A percentile compares a stretch with the other conserved stretches of the same genome.
Evolutionary conservation across 306 rosid species (phyloP).

Genomic region (Dryas drummondii): DNA sequence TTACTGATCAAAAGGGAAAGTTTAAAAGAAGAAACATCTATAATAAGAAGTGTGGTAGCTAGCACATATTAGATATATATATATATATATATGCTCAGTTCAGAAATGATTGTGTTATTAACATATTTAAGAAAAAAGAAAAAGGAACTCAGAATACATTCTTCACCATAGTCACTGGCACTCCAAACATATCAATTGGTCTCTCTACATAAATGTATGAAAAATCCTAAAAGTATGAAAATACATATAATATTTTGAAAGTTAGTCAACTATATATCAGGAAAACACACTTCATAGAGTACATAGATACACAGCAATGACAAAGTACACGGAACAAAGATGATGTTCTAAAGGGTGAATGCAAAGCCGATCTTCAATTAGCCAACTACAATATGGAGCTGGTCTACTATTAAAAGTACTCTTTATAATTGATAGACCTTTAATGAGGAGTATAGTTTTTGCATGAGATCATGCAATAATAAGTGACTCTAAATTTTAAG

Average conservation of each 20-base stretch:
- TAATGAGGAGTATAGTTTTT: too few species aligned
- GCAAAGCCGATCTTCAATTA: neutral
- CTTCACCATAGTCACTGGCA: neutral
- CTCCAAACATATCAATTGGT: neutral
- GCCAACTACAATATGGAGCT: neutral
- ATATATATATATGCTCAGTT: neutral
- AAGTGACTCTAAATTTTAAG: too few species aligned
- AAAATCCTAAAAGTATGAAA: neutral
- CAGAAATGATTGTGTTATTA: neutral
- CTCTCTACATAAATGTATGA: neutral
- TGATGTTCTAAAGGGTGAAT: neutral
- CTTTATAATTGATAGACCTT: too few species aligned
- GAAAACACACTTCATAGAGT: neutral
- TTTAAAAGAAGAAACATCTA: too few species aligned
- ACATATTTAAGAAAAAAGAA: neutral
- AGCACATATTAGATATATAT: neutral
- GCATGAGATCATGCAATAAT: too few species aligned
- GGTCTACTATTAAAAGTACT: too few species aligned
- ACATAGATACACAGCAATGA: too few species aligned
- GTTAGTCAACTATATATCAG: neutral
- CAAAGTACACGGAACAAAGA: neutral
- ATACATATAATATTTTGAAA: neutral
- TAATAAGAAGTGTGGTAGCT: neutral
- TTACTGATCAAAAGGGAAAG: too few species aligned
- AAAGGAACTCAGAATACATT: neutral